These are phyloP conservation scores for Zelopaecilomyces penicillatus DNA, from an alignment of 2,329 filamentous ascomycete species.

Conservation along the genomic window DNA sequence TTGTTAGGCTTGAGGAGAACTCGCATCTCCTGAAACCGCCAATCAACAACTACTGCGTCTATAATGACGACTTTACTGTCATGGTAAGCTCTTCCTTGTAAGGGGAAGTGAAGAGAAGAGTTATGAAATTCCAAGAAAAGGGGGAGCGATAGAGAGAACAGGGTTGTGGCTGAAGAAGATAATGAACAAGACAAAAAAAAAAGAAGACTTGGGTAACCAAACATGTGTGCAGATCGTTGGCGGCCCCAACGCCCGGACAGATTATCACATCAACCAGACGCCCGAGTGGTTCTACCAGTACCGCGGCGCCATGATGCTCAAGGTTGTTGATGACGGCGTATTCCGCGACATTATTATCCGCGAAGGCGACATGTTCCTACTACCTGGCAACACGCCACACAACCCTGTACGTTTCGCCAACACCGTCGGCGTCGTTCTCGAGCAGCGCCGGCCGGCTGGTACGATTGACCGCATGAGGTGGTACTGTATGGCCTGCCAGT, in stretches of 20 bases:
- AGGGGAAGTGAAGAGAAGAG: neutral
- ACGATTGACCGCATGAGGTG: conserved; percentile 75
- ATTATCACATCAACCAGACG: conserved; percentile 97
- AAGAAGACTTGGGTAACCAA: neutral
- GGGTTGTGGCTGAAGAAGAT: neutral
- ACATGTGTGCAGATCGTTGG: conserved; percentile 64
- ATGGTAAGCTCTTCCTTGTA: conserved; percentile 46
- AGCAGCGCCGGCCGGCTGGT: conserved; percentile 66
- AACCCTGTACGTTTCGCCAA: conserved; percentile 89
- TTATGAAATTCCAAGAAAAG: neutral
- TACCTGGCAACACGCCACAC: conserved; percentile 91
- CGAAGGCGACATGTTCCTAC: conserved; percentile 88
- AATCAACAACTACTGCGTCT: conserved; percentile 96
- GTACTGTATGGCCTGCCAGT: conserved; percentile 69
- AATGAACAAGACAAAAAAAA: neutral
- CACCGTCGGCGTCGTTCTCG: conserved; percentile 89
- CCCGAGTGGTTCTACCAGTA: conserved; percentile 98
- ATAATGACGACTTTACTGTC: conserved; percentile 73
- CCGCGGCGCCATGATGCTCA: conserved; percentile 86
- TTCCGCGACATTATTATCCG: conserved; percentile 84
- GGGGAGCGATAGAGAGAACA: neutral
- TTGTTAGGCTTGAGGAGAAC: conserved; percentile 74
- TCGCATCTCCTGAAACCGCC: conserved; percentile 87
- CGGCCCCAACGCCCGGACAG: conserved; percentile 88
- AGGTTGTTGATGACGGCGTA: conserved; percentile 64